Evolutionary conservation across 331 rosid genomes (phyloP), one percentile per base, ranked within the genome.

Genomic region (Acacia concinna): DNA sequence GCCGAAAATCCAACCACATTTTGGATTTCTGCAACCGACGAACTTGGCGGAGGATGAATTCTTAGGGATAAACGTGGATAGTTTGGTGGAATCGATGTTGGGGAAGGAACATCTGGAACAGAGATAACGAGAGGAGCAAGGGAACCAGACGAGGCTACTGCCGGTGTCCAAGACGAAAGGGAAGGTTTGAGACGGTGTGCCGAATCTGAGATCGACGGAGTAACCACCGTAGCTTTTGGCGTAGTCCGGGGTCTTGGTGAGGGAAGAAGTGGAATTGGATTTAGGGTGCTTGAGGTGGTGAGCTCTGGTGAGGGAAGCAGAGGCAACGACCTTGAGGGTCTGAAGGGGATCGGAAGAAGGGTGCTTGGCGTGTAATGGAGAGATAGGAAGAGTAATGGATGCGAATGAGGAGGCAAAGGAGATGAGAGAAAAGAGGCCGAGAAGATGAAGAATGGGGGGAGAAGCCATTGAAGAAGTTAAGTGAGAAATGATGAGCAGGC

Each of bases 91-190:
- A 68, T 86, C 79, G 23, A 84, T 20, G 85, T 84, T 85, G 1
- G 97, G 88, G 88, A 90, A 93, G 56, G 52, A 21, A 41, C 99
- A 96, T 6, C 31, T 13, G 83, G 93, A 77, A 78, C 99, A 96
- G 77, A 78, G 38, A 73, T 96, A 96, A 74, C 79, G 92, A 7
- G 97, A 82, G 70, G 99, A 79, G 49, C 99, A 96, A 37, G 99
- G 97, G 81, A 88, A 74, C 99, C 99, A 96, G 20, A 90, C 92
- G 7, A 96, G 93, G 71, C 98, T 91, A 30, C 97, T 90, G 15
- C 97, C 99, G 0, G 99, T 93, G 84, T 96, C 99, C 68, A 96
- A 38, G 2, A 93, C 32, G 68, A 96, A 87, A 6, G 88, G 28
- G 3, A 70, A 44, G 17, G 87, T 75, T 74, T 93, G 99, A 0